These are phyloP conservation scores for Aspergillus japonicus DNA, from an alignment of 2,329 filamentous ascomycete species.

Conservation along the genomic window DNA sequence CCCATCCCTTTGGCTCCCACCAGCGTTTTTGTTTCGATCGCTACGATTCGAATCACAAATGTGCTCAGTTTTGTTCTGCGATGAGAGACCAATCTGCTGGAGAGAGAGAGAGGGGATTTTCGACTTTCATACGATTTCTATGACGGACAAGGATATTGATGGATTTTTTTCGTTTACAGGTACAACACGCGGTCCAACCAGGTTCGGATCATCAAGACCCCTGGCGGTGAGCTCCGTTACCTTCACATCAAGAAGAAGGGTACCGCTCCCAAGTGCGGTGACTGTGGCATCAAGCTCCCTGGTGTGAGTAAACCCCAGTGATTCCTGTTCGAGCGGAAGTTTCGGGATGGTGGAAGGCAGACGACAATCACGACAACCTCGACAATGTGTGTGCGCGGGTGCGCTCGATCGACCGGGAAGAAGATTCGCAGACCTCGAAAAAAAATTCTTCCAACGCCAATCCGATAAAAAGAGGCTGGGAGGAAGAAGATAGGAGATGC, in stretches of 20 bases:
- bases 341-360: constrained; percentile 7
- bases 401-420: constrained; percentile 10
- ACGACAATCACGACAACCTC: constrained; percentile 6
- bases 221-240: constrained; percentile 90
- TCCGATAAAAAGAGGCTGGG: too few species aligned
- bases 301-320: constrained; percentile 71
- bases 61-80: background rate
- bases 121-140: constrained; percentile 1
- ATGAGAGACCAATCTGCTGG: background rate
- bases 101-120: background rate
- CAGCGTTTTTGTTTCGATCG: constrained; percentile 18
- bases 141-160: constrained; percentile 30
- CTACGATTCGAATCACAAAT: constrained; percentile 17
- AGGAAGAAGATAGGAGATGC: background rate
- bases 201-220: constrained; percentile 93
- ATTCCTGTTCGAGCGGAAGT: constrained; percentile 16
- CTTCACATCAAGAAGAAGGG: constrained; percentile 99
- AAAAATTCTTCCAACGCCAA: background rate
- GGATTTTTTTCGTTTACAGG: constrained; percentile 48
- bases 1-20: constrained; percentile 12
- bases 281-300: constrained; percentile 96
- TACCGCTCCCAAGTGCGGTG: constrained; percentile 97
- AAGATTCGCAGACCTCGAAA: constrained; percentile 3
- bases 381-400: constrained; percentile 13
- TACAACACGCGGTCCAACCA: constrained; percentile 99